phyloP scores from a whole-genome alignment of 2,329 filamentous ascomycete species.

The Atkinsonella texensis region DNA sequence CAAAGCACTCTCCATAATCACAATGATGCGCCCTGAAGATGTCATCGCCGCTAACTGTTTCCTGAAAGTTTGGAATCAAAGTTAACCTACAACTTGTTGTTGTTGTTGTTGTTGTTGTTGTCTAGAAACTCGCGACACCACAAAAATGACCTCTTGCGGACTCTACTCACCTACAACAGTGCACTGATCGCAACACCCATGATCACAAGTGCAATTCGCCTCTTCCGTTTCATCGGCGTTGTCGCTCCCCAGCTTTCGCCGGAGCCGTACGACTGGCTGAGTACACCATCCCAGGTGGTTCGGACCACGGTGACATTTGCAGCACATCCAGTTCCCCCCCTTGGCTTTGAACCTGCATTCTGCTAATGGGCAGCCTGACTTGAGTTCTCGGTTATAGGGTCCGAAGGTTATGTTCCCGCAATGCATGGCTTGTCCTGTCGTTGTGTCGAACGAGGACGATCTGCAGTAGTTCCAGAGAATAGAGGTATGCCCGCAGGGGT shows the following conservation, averaged over 20 bases:
- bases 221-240: slow-evolving; percentile 22
- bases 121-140: background rate
- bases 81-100: background rate
- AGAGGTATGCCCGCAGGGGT: slow-evolving; percentile 9
- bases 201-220: slow-evolving; percentile 33
- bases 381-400: slow-evolving; percentile 27
- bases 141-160: background rate
- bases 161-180: slow-evolving; percentile 28
- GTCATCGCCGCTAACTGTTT: no score
- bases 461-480: slow-evolving; percentile 15
- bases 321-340: slow-evolving; percentile 42
- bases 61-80: no score
- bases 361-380: slow-evolving; percentile 33
- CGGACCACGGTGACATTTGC: slow-evolving; percentile 36
- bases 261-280: slow-evolving; percentile 20
- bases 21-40: no score
- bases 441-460: slow-evolving; percentile 30
- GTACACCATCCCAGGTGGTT: slow-evolving; percentile 43
- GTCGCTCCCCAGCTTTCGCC: slow-evolving; percentile 15
- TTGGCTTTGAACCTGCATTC: slow-evolving; percentile 39
- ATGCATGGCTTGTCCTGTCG: slow-evolving; percentile 36
- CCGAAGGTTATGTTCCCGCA: slow-evolving; percentile 38
- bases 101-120: no score
- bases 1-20: no score
- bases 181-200: slow-evolving; percentile 40